Evolutionary conservation across 2,329 filamentous ascomycete species (phyloP).

Genomic region (Fusarium tricinctum): DNA sequence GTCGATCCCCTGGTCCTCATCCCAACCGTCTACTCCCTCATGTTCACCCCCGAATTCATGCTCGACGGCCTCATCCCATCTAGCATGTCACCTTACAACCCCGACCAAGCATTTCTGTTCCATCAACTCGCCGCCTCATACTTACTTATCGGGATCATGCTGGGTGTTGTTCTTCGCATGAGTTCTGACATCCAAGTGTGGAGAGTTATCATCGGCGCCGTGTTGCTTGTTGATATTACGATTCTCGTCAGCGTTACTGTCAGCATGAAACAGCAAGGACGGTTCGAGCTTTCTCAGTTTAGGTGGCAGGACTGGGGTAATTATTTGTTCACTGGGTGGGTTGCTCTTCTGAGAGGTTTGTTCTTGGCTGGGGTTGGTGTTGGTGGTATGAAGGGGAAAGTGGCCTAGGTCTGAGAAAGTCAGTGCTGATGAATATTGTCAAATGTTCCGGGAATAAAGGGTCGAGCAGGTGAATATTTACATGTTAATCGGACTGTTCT

Average conservation of each 20-base stretch:
- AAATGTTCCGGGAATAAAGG: not conserved
- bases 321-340: conserved; percentile 27
- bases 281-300: conserved; percentile 14
- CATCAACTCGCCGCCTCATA: conserved; percentile 43
- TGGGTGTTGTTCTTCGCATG: conserved; percentile 23
- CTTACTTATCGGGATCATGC: conserved; percentile 34
- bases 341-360: conserved; percentile 29
- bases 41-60: conserved; percentile 38
- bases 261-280: conserved; percentile 38
- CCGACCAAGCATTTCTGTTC: conserved; percentile 43
- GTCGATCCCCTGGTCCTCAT: conserved; percentile 36
- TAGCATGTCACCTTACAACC: conserved; percentile 30
- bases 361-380: conserved; percentile 44
- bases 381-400: conserved; percentile 14
- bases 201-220: conserved; percentile 31
- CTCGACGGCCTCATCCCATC: conserved; percentile 39
- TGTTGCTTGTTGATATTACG: conserved; percentile 39
- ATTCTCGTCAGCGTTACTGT: conserved; percentile 37
- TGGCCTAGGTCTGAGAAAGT: not conserved
- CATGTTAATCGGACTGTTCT: not conserved
- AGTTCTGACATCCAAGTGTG: conserved; percentile 43
- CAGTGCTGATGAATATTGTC: not conserved
- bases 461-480: not conserved
- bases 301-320: conserved; percentile 43
- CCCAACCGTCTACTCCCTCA: conserved; percentile 31